Base-by-base conservation (phyloP, 2,329 filamentous ascomycete genomes). In the Aspergillus persii region DNA sequence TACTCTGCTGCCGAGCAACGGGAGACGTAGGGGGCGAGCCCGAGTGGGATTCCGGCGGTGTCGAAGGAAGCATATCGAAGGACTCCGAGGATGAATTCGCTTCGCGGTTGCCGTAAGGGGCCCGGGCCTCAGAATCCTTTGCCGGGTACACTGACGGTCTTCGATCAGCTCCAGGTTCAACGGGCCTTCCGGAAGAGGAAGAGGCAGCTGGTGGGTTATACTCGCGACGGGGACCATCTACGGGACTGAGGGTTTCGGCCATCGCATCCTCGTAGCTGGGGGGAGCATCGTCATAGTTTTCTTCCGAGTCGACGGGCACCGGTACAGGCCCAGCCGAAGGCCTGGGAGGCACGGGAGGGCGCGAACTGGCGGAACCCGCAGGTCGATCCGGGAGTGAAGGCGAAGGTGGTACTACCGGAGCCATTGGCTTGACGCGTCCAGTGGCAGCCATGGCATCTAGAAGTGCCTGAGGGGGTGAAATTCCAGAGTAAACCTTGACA, bases 201-300 rank as follows among this genome's bases (percentile, higher is more conserved):
- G 33, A 68, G 68, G 71, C 66, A 63, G 73, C 71, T 70, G 74
- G 72, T 74, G 76, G 72, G 71, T 77, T 75, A 76, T 81, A 81
- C 69, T 80, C 77, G 68, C 77, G 74, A 67, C 92, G 81, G 29
- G 88, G 79, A 61, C 87, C 89, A 71, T 91, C 85, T 57, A 92
- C 85, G 1, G 91, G 90, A 39, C 85, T 88, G 62, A 95, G 77
- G 59, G 88, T 85, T 64, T 91, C 88, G 6, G 92, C 92, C 77
- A 97, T 88, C 11, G 92, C 92, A 75, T 97, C 93, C 76, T 96
- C 92, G 71, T 98, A 98, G 69, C 91, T 96, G 7, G 93, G 93
- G 18, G 94, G 93, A n/a, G 92, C 91, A 57, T 95, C 92, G 33
- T 91, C 88, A 63, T 71, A 72, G 30, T 31, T 62, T 26, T 69